Percentiles rank a stretch among this genome's conserved stretches.
phyloP scores from a whole-genome alignment of 176 grass and related monocot genomes.

The Metroxylon sagu region DNA sequence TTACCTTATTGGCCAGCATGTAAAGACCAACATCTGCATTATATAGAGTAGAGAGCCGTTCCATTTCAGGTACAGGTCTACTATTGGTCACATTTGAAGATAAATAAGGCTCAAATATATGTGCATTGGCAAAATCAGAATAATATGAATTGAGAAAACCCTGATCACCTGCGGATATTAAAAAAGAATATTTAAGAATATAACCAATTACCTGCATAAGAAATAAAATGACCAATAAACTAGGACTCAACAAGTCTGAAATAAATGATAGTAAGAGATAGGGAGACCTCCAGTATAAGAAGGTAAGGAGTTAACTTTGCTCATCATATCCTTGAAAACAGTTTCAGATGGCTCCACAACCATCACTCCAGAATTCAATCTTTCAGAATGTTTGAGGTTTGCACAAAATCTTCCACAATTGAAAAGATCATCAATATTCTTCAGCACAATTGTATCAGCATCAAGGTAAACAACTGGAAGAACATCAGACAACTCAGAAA shows the following conservation, averaged over 20 bases:
- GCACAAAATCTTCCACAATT: constrained; percentile 87
- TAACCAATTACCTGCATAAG: constrained; percentile 27
- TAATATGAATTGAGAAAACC: constrained; percentile 91
- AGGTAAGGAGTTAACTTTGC: constrained; percentile 58
- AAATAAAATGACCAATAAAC: no score
- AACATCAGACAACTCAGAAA: constrained; percentile 4
- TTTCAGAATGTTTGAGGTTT: constrained; percentile 97
- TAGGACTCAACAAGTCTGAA: background rate
- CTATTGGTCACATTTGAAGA: constrained; percentile 24
- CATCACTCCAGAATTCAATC: constrained; percentile 94
- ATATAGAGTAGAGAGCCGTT: constrained; percentile 87
- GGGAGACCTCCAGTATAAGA: constrained; percentile 82
- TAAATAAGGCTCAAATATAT: constrained; percentile 65
- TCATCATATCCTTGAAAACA: constrained; percentile 79
- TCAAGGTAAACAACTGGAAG: constrained; percentile 79
- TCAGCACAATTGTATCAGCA: constrained; percentile 92
- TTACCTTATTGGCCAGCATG: constrained; percentile 98
- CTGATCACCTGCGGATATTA: constrained; percentile 27
- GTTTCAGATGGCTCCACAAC: constrained; percentile 91
- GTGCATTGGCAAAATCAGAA: constrained; percentile 83
- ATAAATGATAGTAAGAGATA: background rate
- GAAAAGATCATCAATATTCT: constrained; percentile 86
- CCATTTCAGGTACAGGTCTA: constrained; percentile 67
- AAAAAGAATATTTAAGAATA: constrained; percentile 3
- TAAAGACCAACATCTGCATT: constrained; percentile 99